Evolutionary conservation across 164 flowering plant genomes (phyloP).

Genomic region (Taxillus chinensis): DNA sequence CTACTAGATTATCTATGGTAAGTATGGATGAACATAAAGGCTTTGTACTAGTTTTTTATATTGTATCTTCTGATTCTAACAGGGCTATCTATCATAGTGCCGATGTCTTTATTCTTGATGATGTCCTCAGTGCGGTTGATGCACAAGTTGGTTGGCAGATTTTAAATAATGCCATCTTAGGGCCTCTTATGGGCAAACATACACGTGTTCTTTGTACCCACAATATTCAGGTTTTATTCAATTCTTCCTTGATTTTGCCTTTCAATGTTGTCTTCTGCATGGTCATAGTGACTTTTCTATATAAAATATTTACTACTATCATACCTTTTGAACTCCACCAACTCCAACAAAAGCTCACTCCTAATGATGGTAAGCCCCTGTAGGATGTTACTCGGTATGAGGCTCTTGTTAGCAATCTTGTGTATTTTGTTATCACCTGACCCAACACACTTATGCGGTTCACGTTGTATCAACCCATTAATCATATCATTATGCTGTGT

Average conservation of each 20-base stretch:
- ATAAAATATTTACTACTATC: no score
- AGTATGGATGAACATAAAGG: background rate
- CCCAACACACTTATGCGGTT: no score
- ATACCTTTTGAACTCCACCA: no score
- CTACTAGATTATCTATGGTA: background rate
- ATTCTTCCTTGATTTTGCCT: background rate
- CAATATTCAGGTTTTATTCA: slow-evolving; percentile 56
- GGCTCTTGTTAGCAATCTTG: no score
- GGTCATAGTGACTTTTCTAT: no score
- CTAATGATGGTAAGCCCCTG: no score
- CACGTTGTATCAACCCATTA: no score
- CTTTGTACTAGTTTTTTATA: background rate
- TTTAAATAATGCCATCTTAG: slow-evolving; percentile 55
- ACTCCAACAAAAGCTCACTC: no score
- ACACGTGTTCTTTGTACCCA: slow-evolving; percentile 85
- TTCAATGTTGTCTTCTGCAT: background rate
- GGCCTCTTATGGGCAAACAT: slow-evolving; percentile 47
- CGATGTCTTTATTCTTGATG: slow-evolving; percentile 71
- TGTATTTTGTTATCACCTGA: no score
- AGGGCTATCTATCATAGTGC: slow-evolving; percentile 79
- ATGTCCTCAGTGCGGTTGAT: slow-evolving; percentile 96
- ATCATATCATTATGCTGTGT: no score
- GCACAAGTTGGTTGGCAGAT: slow-evolving; percentile 80
- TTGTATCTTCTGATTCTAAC: slow-evolving; percentile 10
- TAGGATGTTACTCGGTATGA: no score